These are phyloP conservation scores for Fraxinus sp. DNA, from an alignment of 305 asterid genomes.

Conservation along the genomic window DNA sequence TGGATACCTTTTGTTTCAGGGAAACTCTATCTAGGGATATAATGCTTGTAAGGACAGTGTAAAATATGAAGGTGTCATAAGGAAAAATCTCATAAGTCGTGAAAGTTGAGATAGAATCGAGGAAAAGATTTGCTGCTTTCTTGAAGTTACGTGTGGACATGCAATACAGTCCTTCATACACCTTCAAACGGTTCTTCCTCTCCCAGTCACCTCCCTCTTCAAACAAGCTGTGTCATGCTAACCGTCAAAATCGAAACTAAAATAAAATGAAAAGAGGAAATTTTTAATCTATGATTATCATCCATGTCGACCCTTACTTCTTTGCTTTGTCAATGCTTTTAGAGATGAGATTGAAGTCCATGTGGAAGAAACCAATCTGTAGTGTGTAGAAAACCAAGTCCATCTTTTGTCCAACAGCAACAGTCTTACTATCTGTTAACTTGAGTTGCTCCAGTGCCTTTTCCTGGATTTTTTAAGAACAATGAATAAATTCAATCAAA, in stretches of 20 bases:
- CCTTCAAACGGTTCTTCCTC: conserved; percentile 90
- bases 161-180: conserved; percentile 84
- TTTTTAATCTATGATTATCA: conserved; percentile 12
- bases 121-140: conserved; percentile 81
- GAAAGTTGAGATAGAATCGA: conserved; percentile 89
- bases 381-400: conserved; percentile 79
- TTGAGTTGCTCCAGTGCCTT: conserved; percentile 89
- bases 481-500: conserved; percentile 6
- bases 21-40: conserved; percentile 88
- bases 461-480: conserved; percentile 47
- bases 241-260: conserved; percentile 25
- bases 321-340: conserved; percentile 90
- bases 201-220: conserved; percentile 99
- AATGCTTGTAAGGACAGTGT: conserved; percentile 85
- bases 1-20: conserved; percentile 75
- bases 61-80: conserved; percentile 80
- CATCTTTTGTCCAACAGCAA: conserved; percentile 94
- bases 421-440: conserved; percentile 80
- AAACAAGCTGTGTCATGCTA: conserved; percentile 57
- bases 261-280: not conserved
- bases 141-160: conserved; percentile 87
- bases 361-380: conserved; percentile 73
- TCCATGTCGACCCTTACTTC: conserved; percentile 43
- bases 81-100: conserved; percentile 89
- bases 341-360: conserved; percentile 82